phyloP scores from a whole-genome alignment of 78 protist species.

The Dictyostelium capitatum region DNA sequence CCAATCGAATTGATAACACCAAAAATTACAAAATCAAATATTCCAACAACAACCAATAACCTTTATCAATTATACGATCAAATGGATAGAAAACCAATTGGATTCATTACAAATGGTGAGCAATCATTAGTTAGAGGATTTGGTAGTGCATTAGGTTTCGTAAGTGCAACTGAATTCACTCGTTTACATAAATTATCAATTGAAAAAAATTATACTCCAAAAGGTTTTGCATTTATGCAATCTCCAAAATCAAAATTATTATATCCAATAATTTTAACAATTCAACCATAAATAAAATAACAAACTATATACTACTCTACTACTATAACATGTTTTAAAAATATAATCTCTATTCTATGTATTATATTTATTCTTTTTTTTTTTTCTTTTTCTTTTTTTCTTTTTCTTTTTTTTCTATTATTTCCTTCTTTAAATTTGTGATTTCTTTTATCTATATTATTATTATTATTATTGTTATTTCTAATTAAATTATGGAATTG shows the following conservation, averaged over 20 bases:
- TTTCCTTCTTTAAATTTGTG: neutral
- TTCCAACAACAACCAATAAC: neutral
- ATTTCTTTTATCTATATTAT: neutral
- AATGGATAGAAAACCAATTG: slow-evolving; percentile 67
- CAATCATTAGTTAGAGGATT: slow-evolving; percentile 69
- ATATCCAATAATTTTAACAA: slow-evolving; percentile 69
- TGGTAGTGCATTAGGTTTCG: slow-evolving; percentile 69
- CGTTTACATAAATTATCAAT: neutral
- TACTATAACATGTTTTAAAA: neutral
- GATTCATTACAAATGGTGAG: slow-evolving; percentile 51
- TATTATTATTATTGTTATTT: neutral
- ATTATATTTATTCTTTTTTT: neutral
- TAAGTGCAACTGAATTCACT: slow-evolving; percentile 30
- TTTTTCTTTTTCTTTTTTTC: neutral
- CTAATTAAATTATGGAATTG: slow-evolving; percentile 20
- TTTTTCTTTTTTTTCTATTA: neutral
- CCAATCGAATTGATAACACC: slow-evolving; percentile 21
- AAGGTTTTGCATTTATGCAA: slow-evolving; percentile 74
- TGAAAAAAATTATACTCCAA: slow-evolving; percentile 27
- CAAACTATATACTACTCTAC: neutral
- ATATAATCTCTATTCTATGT: neutral
- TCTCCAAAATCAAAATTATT: slow-evolving; percentile 55
- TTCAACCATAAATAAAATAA: slow-evolving; percentile 47
- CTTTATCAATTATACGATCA: neutral
- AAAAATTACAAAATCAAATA: neutral